These are phyloP conservation scores for Ceratocystis papillata DNA, from an alignment of 2,329 filamentous ascomycete species.

Conservation along the genomic window DNA sequence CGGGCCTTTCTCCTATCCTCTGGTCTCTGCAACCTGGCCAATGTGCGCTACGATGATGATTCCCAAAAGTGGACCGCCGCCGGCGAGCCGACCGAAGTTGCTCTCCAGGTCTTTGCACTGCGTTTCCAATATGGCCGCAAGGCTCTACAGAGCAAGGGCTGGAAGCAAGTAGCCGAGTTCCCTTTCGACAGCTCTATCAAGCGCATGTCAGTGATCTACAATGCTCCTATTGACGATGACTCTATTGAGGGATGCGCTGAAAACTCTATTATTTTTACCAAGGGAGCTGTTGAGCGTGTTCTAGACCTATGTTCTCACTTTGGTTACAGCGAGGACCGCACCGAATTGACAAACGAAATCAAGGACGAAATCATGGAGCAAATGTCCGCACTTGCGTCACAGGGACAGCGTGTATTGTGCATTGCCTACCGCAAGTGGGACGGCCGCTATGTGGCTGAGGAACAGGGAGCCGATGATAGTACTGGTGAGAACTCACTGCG, in stretches of 20 bases:
- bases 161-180: constrained; percentile 57
- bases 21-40: constrained; percentile 56
- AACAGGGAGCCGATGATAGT: constrained; percentile 28
- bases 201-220: constrained; percentile 68
- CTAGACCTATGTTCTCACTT: constrained; percentile 45
- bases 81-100: constrained; percentile 65
- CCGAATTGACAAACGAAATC: constrained; percentile 41
- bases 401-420: constrained; percentile 62
- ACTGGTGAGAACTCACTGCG: constrained; percentile 40
- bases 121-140: constrained; percentile 53
- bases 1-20: constrained; percentile 44
- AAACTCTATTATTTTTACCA: constrained; percentile 48
- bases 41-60: constrained; percentile 45
- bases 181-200: constrained; percentile 72
- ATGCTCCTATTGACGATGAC: constrained; percentile 35
- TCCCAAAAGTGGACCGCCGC: constrained; percentile 52
- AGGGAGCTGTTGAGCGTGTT: constrained; percentile 52
- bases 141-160: constrained; percentile 41
- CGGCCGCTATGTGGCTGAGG: constrained; percentile 35
- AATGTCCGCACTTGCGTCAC: constrained; percentile 50
- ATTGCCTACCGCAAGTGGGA: constrained; percentile 54
- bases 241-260: constrained; percentile 32
- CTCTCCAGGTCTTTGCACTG: constrained; percentile 62
- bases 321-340: constrained; percentile 35
- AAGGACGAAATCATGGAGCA: constrained; percentile 43